phyloP scores from a whole-genome alignment of 108 stramenopile species.

The Aurantiochytrium sp. region DNA sequence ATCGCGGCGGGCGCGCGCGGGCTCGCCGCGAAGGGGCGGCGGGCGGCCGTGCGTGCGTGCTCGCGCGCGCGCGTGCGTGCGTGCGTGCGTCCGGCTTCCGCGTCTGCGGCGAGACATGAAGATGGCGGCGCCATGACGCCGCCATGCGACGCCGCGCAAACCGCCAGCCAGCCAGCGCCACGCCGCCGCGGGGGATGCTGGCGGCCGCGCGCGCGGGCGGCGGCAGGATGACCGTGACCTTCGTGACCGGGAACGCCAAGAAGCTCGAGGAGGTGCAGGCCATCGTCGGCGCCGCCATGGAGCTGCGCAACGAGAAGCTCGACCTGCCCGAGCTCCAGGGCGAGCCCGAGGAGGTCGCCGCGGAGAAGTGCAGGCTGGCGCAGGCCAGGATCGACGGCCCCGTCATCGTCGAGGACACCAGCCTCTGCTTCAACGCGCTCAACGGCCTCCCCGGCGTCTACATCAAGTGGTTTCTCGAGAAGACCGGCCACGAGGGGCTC shows the following conservation, averaged over 20 bases:
- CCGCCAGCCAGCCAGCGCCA: too few relatives aligned
- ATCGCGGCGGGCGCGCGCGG: too few relatives aligned
- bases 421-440: constrained; percentile 88
- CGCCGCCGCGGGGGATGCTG: background rate
- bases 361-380: constrained; percentile 86
- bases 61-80: too few relatives aligned
- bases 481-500: constrained; percentile 81
- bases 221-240: constrained; percentile 59
- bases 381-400: constrained; percentile 71
- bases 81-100: too few relatives aligned
- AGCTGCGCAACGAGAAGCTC: constrained; percentile 63
- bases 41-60: too few relatives aligned
- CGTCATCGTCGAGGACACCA: constrained; percentile 92
- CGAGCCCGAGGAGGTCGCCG: constrained; percentile 84
- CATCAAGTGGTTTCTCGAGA: constrained; percentile 96
- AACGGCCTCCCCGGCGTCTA: constrained; percentile 91
- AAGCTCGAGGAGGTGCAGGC: constrained; percentile 87
- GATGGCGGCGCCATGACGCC: too few relatives aligned
- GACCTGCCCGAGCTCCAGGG: constrained; percentile 93
- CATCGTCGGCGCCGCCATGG: constrained; percentile 74
- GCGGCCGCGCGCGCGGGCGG: background rate
- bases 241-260: constrained; percentile 98
- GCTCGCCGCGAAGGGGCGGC: too few relatives aligned
- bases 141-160: too few relatives aligned
- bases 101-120: too few relatives aligned